A percentile compares a stretch with the other conserved stretches of the same genome.
Conservation (phyloP, 2,329 filamentous ascomycete species). For the Ophiocordyceps robertsii region DNA sequence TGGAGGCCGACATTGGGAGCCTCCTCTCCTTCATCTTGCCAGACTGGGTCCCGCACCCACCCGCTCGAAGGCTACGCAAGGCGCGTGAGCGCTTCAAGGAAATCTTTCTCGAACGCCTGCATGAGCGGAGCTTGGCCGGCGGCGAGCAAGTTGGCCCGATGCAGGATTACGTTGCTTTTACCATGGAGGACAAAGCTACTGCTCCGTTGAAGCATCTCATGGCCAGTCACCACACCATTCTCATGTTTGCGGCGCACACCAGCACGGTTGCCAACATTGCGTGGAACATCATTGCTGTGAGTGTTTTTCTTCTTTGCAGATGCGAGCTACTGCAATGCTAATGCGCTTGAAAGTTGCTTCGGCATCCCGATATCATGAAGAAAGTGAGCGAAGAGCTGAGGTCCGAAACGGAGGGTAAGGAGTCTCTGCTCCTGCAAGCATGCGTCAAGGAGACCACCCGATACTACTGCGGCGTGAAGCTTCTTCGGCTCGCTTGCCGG, state of each 20-base stretch:
- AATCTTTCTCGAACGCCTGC: conserved; percentile 7
- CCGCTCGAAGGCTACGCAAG: conserved; percentile 2
- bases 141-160: background rate
- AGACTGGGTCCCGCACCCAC: conserved; percentile 6
- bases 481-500: conserved; percentile 1
- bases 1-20: conserved; percentile 6
- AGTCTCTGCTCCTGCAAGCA: conserved; percentile 6
- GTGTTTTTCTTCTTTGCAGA: background rate
- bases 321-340: too few relatives aligned
- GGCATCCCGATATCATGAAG: conserved; percentile 6
- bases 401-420: background rate
- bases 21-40: conserved; percentile 4
- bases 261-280: conserved; percentile 5
- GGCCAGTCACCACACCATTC: conserved; percentile 3
- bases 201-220: conserved; percentile 4
- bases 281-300: conserved; percentile 7
- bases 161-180: conserved; percentile 8
- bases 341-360: conserved; percentile 3
- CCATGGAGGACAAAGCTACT: conserved; percentile 5
- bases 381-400: conserved; percentile 6
- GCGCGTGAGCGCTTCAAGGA: conserved; percentile 6
- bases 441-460: conserved; percentile 9
- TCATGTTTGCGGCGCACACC: conserved; percentile 8
- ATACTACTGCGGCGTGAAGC: conserved; percentile 5
- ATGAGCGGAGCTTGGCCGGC: conserved; percentile 1